These are phyloP conservation scores for Xenoacremonium recifei DNA, from an alignment of 2,329 filamentous ascomycete genomes.

Conservation along the genomic window DNA sequence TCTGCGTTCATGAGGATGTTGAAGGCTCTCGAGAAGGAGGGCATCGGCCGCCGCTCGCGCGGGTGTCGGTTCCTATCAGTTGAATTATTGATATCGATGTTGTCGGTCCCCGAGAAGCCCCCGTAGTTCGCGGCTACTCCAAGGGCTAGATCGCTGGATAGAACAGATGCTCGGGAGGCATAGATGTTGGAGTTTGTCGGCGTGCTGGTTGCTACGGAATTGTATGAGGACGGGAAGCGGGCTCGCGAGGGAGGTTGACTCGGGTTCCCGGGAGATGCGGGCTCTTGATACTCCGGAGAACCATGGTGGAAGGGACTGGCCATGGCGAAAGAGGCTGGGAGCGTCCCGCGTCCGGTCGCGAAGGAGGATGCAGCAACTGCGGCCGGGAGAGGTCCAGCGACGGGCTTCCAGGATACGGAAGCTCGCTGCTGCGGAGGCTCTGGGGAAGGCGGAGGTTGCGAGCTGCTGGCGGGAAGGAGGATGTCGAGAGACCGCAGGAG, in stretches of 20 bases:
- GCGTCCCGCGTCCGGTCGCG: constrained; percentile 2
- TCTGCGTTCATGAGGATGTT: constrained; percentile 44
- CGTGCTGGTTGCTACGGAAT: constrained; percentile 8
- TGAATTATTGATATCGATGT: constrained; percentile 32
- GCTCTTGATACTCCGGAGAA: constrained; percentile 20
- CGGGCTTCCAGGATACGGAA: not conserved
- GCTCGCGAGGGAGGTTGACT: constrained; percentile 15
- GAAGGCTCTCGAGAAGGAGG: constrained; percentile 53
- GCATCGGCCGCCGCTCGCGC: constrained; percentile 32
- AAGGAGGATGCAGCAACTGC: constrained; percentile 8
- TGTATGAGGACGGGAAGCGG: constrained; percentile 13
- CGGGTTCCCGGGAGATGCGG: constrained; percentile 14
- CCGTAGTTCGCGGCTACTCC: constrained; percentile 6
- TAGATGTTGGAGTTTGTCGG: constrained; percentile 21
- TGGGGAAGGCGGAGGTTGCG: not conserved
- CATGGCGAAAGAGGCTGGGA: constrained; percentile 13
- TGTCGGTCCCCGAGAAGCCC: constrained; percentile 8
- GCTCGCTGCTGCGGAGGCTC: not conserved
- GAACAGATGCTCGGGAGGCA: constrained; percentile 38
- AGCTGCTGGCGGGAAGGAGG: not conserved
- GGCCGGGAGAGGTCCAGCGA: constrained; percentile 13
- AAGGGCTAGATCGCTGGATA: constrained; percentile 37
- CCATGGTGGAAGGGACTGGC: constrained; percentile 22
- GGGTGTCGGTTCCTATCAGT: constrained; percentile 25
- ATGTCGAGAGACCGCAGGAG: no score